Evolutionary conservation across 371 early-diverging fungal genomes (phyloP).

Genomic region (Parasitella parasitica): DNA sequence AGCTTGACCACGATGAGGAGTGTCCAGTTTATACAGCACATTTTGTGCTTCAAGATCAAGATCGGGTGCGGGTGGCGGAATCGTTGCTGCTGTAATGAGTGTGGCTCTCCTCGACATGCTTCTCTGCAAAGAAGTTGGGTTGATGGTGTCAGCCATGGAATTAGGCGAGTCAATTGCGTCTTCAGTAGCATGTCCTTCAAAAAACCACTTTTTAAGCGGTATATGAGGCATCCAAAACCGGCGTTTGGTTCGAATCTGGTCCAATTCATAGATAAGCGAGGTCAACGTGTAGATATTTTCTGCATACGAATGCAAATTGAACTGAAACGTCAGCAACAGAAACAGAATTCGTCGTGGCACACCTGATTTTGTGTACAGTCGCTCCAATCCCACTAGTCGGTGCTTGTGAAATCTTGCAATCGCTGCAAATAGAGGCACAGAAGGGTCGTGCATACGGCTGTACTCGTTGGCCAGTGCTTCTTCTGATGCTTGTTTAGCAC

Average conservation of each 20-base stretch:
- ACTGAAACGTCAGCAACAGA: conserved; percentile 42
- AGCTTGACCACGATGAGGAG: conserved; percentile 14
- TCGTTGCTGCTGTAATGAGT: background rate
- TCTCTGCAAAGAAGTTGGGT: conserved; percentile 12
- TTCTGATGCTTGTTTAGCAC: background rate
- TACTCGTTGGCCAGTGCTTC: conserved; percentile 10
- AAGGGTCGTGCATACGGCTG: conserved; percentile 28
- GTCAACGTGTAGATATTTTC: conserved; percentile 41
- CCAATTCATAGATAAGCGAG: conserved; percentile 44
- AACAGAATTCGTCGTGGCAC: conserved; percentile 42
- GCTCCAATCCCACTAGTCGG: conserved; percentile 32
- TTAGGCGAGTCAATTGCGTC: conserved; percentile 28
- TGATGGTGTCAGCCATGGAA: conserved; percentile 13
- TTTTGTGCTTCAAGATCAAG: conserved; percentile 8
- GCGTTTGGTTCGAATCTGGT: conserved; percentile 22
- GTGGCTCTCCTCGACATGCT: conserved; percentile 21
- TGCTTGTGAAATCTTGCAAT: conserved; percentile 34
- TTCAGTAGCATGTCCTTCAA: conserved; percentile 1
- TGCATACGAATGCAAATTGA: conserved; percentile 42
- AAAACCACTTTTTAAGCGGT: conserved; percentile 24
- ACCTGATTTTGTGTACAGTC: conserved; percentile 24
- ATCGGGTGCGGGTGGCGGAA: background rate
- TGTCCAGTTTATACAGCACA: conserved; percentile 5
- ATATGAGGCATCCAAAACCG: conserved; percentile 36
- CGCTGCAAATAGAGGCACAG: conserved; percentile 26